These are phyloP conservation scores for Haplosporangium sp. DNA, from an alignment of 371 early-diverging fungal genomes.

Conservation along the genomic window DNA sequence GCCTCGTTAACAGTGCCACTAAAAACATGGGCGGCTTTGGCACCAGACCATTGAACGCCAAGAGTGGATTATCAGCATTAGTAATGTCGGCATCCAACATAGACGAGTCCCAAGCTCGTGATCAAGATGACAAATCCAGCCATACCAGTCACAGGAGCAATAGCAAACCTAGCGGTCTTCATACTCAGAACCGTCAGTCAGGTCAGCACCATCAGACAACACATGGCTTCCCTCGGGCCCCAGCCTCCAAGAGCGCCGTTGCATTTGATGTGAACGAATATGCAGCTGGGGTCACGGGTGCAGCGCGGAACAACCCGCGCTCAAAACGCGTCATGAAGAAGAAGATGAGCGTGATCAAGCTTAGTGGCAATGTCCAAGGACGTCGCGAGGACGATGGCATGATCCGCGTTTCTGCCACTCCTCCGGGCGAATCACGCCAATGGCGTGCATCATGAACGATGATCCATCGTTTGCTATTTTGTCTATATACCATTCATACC, in stretches of 20 bases:
- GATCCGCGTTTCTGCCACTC: slow-evolving; percentile 36
- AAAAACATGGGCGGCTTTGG: neutral
- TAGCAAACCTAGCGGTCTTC: no score
- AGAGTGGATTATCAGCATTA: slow-evolving; percentile 31
- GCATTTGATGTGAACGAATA: slow-evolving; percentile 22
- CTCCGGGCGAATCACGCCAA: slow-evolving; percentile 14
- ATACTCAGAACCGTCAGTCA: neutral
- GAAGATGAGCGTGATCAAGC: slow-evolving; percentile 52
- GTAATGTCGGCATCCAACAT: slow-evolving; percentile 20
- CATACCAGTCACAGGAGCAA: neutral
- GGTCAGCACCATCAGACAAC: neutral
- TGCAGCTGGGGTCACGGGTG: neutral
- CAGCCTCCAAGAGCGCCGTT: slow-evolving; percentile 18
- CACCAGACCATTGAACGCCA: slow-evolving; percentile 6
- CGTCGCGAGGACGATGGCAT: slow-evolving; percentile 52
- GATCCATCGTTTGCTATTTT: neutral
- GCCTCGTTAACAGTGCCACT: slow-evolving; percentile 4
- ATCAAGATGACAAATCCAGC: neutral
- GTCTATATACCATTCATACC: no score
- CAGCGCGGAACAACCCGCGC: slow-evolving; percentile 14
- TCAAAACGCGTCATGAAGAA: slow-evolving; percentile 52
- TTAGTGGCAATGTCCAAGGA: slow-evolving; percentile 49
- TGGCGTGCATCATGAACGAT: neutral
- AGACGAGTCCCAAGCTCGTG: slow-evolving; percentile 18
- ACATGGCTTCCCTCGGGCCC: slow-evolving; percentile 9